phyloP scores from a whole-genome alignment of 2,329 filamentous ascomycete genomes.

The Fusarium torreyae region DNA sequence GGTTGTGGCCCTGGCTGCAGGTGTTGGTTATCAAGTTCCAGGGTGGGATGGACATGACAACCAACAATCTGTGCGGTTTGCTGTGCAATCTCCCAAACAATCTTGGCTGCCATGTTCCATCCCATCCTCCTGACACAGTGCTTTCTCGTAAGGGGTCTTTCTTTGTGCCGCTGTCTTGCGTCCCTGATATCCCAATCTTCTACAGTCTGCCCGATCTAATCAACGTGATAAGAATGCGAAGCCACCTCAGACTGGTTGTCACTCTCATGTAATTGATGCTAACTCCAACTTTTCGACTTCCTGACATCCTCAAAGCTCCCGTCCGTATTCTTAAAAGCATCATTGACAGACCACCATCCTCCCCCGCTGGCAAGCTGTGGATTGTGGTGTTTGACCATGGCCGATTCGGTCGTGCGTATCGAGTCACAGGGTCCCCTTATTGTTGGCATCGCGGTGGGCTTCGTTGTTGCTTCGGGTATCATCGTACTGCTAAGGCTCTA shows the following conservation, averaged over 20 bases:
- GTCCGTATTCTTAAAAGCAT: neutral
- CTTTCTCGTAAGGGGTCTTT: neutral
- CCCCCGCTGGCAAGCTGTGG: neutral
- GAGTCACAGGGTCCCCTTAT: constrained; percentile 32
- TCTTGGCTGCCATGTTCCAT: neutral
- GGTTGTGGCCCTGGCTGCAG: neutral
- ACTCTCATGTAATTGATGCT: neutral
- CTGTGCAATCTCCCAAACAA: neutral
- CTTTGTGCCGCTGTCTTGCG: neutral
- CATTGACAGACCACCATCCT: neutral
- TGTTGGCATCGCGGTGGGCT: constrained; percentile 41
- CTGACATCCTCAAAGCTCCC: neutral
- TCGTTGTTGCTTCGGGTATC: constrained; percentile 28
- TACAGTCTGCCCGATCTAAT: neutral
- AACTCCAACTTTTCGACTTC: neutral
- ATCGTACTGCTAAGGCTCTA: constrained; percentile 44
- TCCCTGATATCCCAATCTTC: neutral
- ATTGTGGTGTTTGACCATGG: neutral
- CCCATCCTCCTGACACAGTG: neutral
- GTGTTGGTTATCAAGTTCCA: neutral
- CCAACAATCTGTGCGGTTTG: neutral
- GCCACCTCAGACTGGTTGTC: neutral
- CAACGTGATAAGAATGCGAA: neutral
- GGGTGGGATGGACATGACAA: neutral
- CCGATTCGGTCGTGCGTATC: neutral